Evolutionary conservation across 345 rosid genomes (phyloP), one percentile per base, ranked within the genome.

Genomic region (Rhizophora mangle): DNA sequence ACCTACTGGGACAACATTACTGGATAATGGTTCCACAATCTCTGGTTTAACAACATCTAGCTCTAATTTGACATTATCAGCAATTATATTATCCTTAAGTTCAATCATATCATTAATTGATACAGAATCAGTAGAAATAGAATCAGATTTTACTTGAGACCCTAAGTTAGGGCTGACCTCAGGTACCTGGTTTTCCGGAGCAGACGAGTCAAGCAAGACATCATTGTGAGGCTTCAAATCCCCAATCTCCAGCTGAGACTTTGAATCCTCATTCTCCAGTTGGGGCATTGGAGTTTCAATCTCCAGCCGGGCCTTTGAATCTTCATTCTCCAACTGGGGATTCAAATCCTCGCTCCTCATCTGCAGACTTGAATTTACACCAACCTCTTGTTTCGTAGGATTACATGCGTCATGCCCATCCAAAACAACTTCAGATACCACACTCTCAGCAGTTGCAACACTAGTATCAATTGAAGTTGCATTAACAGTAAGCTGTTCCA

Each of bases 71-170:
- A 88, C 89, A 96, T 90, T 75, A 88, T 89, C 99, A 95, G 87
- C 88, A 92, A 81, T 89, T 85, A 87, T 75, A 75, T 89, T 89
- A 95, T 89, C 98, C 94, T 92, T 95, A 78, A 85, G 83, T 89
- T 92, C 97, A 86, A 83, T 83, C 84, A 86, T 95, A 86, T 85
- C 94, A 87, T 84, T 90, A 92, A 87, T 90, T 89, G 97, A 87
- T 76, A 92, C 90, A 92, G 86, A 90, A 96, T 92, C 97, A 90
- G 94, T 82, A 96, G 91, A 83, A 89, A 96, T 80, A 87, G 96
- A 87, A 90, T 89, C 94, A 89, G 91, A 96, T 89, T 89, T 92
- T 92, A 90, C 94, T 90, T 85, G 96, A 88, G 81, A 84, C 90
- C 97, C 99, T 86, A 89, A 82, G 84, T 67, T 83, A 72, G 91